Conservation (phyloP, 75 land plant genomes). For the Selaginella moellendorffii region DNA sequence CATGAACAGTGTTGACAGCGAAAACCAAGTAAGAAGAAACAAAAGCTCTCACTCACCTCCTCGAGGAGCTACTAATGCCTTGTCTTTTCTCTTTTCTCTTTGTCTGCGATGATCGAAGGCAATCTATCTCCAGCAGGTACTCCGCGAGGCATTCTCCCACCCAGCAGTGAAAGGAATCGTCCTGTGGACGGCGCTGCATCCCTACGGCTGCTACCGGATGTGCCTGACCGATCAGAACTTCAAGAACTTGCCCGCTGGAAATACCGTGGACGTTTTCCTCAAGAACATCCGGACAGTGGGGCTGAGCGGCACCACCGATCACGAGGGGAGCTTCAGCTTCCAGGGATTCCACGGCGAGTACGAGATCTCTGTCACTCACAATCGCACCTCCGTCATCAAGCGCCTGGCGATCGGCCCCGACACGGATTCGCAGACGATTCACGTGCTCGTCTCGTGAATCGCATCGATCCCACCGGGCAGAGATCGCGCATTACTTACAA, state of each 20-base stretch:
- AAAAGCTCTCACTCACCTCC: too few relatives aligned
- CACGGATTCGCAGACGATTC: not conserved
- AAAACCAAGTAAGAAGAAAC: not conserved
- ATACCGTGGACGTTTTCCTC: constrained; percentile 20
- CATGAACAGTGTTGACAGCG: not conserved
- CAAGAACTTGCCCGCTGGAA: constrained; percentile 37
- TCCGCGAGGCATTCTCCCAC: constrained; percentile 42
- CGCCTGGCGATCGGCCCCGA: not conserved
- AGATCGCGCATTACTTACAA: too few relatives aligned
- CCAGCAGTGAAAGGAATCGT: constrained; percentile 48
- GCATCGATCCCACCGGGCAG: too few relatives aligned
- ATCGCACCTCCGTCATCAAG: not conserved
- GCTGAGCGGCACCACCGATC: not conserved
- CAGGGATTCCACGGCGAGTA: not conserved
- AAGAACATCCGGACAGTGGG: not conserved
- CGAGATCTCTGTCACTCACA: not conserved
- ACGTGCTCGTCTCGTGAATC: not conserved
- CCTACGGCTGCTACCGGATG: constrained; percentile 35
- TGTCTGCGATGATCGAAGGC: constrained; percentile 7
- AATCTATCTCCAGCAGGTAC: constrained; percentile 2
- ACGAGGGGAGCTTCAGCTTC: not conserved
- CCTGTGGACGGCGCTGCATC: constrained; percentile 29
- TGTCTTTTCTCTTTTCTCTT: not conserved
- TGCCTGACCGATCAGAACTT: constrained; percentile 48
- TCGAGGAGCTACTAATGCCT: too few relatives aligned